phyloP scores from a whole-genome alignment of 169 alveolate species.

The Plasmodium coatneyi region DNA sequence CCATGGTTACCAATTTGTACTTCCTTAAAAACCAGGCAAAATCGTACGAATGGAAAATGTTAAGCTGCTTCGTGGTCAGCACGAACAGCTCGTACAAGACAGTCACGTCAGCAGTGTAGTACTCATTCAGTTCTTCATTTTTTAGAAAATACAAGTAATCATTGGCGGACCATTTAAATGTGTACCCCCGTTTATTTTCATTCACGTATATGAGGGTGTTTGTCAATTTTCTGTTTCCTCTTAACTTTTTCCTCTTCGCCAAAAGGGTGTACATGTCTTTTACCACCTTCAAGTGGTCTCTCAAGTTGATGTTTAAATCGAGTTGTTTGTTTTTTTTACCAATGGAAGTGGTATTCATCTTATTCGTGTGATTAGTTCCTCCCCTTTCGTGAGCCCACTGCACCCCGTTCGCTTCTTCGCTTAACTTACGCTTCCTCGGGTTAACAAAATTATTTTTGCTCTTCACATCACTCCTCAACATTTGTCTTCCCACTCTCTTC shows the following conservation, averaged over 20 bases:
- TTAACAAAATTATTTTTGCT: conserved; percentile 35
- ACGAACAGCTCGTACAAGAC: conserved; percentile 55
- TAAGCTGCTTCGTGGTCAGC: conserved; percentile 20
- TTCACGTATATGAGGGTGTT: conserved; percentile 41
- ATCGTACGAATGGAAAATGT: conserved; percentile 49
- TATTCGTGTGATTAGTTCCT: neutral
- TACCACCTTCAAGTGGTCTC: conserved; percentile 32
- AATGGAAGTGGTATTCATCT: neutral
- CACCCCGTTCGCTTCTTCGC: neutral
- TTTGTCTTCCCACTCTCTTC: neutral
- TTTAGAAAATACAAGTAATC: conserved; percentile 58
- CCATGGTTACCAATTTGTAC: conserved; percentile 50
- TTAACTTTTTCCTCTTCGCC: conserved; percentile 31
- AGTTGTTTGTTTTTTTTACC: conserved; percentile 17
- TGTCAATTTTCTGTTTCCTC: conserved; percentile 7
- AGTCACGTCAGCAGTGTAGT: conserved; percentile 32
- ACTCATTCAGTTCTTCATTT: conserved; percentile 19
- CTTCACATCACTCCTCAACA: conserved; percentile 1
- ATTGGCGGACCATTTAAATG: conserved; percentile 46
- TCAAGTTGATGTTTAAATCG: conserved; percentile 35
- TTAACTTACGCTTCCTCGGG: conserved; percentile 64
- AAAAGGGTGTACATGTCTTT: conserved; percentile 19
- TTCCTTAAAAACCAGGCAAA: conserved; percentile 60
- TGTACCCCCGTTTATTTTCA: conserved; percentile 41
- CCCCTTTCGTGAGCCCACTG: neutral